These are phyloP conservation scores for Penicillium psychrofluorescens DNA, from an alignment of 495 filamentous ascomycete species.

Conservation along the genomic window DNA sequence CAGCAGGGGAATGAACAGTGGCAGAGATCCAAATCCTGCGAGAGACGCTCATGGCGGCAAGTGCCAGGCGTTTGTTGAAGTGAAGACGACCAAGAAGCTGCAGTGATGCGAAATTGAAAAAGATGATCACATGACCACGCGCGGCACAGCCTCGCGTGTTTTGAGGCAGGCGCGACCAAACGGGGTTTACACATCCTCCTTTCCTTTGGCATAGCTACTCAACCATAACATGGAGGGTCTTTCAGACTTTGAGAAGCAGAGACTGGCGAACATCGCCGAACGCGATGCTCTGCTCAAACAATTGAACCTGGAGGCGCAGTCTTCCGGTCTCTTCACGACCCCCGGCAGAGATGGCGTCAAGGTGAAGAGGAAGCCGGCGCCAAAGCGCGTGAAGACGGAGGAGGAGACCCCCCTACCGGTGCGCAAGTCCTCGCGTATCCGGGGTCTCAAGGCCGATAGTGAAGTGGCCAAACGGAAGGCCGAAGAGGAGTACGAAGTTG, in stretches of 20 bases:
- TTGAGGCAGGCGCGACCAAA: neutral
- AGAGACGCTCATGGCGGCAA: constrained; percentile 17
- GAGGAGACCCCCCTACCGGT: constrained; percentile 42
- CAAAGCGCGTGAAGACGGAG: constrained; percentile 42
- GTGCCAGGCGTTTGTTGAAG: neutral
- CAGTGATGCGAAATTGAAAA: neutral
- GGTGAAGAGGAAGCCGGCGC: constrained; percentile 41
- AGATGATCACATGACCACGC: neutral
- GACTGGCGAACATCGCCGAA: constrained; percentile 67
- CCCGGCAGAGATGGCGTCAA: constrained; percentile 20
- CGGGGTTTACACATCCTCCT: too few relatives aligned
- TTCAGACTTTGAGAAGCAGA: constrained; percentile 62
- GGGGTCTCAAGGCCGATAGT: constrained; percentile 61
- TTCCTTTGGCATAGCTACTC: constrained; percentile 2
- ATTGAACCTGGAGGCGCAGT: constrained; percentile 43
- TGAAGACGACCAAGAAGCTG: neutral
- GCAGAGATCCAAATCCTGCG: constrained; percentile 13
- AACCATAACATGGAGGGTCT: constrained; percentile 21
- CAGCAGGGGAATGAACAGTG: constrained; percentile 28
- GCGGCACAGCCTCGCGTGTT: neutral
- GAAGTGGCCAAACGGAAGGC: constrained; percentile 73
- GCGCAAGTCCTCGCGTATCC: constrained; percentile 59
- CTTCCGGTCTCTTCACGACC: constrained; percentile 44
- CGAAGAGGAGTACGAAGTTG: constrained; percentile 60
- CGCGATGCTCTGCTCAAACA: constrained; percentile 62